Conservation (phyloP, 371 early-diverging fungal species). For the Mortierella sp. region DNA sequence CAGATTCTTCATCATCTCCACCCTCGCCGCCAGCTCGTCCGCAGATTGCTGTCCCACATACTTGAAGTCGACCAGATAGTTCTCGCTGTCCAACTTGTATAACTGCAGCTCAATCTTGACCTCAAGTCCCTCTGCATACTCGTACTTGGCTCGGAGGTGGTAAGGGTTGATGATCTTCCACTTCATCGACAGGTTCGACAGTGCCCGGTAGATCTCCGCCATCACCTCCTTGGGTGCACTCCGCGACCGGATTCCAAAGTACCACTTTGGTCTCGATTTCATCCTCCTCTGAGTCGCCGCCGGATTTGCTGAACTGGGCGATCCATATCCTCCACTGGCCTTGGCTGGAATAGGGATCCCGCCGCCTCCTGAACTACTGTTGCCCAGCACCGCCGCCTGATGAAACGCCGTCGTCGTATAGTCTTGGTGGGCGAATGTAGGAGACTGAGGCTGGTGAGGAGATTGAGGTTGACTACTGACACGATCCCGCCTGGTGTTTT, state of each 20-base stretch:
- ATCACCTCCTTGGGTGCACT: conserved; percentile 96
- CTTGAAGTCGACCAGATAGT: conserved; percentile 96
- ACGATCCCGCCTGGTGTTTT: conserved; percentile 33
- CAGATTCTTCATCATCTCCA: conserved; percentile 37
- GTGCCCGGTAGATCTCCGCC: conserved; percentile 95
- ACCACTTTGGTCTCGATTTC: conserved; percentile 83
- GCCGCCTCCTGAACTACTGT: conserved; percentile 47
- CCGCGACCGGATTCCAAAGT: conserved; percentile 96
- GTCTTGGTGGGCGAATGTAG: conserved; percentile 19
- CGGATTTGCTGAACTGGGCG: neutral
- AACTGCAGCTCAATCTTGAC: conserved; percentile 96
- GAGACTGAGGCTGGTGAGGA: conserved; percentile 21
- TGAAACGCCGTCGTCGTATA: conserved; percentile 45
- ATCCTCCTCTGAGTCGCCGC: conserved; percentile 39
- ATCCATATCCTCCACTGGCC: neutral
- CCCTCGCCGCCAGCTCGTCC: conserved; percentile 25
- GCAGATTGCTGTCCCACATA: conserved; percentile 64
- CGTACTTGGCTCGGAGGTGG: conserved; percentile 83
- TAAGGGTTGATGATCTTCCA: conserved; percentile 94
- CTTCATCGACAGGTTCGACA: conserved; percentile 89
- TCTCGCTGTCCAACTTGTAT: conserved; percentile 89
- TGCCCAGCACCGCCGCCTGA: conserved; percentile 50
- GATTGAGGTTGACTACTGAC: conserved; percentile 22
- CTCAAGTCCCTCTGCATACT: conserved; percentile 62
- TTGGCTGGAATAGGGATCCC: conserved; percentile 34